phyloP scores from a whole-genome alignment of 2,329 filamentous ascomycete species.

The Aspergillus jensenii region DNA sequence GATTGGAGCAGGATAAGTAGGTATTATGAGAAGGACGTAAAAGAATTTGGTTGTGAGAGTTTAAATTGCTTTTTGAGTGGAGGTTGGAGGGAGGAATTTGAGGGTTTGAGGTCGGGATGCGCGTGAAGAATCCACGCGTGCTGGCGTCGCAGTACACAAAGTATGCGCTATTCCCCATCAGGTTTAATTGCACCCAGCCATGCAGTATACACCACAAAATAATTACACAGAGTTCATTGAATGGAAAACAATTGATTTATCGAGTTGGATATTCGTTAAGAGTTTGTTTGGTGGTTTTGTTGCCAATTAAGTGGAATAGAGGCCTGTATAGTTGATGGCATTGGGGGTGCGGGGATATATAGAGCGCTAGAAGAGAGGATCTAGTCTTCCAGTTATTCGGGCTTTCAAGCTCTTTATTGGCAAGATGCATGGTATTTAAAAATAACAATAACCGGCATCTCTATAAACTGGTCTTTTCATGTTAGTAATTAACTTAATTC shows the following conservation, averaged over 20 bases:
- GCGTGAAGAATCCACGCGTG: conserved; percentile 5
- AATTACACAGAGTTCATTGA: not conserved
- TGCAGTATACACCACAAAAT: not conserved
- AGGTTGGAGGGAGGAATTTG: conserved; percentile 16
- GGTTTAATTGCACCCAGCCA: conserved; percentile 24
- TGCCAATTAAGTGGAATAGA: not conserved
- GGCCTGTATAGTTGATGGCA: not conserved
- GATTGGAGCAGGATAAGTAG: not conserved
- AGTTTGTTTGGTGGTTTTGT: not conserved
- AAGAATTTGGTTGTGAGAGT: not conserved
- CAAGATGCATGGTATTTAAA: not conserved
- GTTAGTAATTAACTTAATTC: not conserved
- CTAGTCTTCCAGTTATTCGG: not conserved
- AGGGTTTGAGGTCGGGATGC: conserved; percentile 1
- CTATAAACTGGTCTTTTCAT: not conserved
- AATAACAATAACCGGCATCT: not conserved
- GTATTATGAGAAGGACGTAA: not conserved
- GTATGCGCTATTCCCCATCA: conserved; percentile 28
- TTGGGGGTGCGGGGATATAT: conserved; percentile 17
- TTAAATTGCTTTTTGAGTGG: not conserved
- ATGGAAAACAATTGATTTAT: not conserved
- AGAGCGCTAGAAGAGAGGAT: conserved; percentile 12
- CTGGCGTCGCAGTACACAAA: conserved; percentile 12
- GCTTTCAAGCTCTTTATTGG: not conserved
- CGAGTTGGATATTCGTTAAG: not conserved